Evolutionary conservation across 2,329 filamentous ascomycete species (phyloP).

Genomic region (Monilinia laxa): DNA sequence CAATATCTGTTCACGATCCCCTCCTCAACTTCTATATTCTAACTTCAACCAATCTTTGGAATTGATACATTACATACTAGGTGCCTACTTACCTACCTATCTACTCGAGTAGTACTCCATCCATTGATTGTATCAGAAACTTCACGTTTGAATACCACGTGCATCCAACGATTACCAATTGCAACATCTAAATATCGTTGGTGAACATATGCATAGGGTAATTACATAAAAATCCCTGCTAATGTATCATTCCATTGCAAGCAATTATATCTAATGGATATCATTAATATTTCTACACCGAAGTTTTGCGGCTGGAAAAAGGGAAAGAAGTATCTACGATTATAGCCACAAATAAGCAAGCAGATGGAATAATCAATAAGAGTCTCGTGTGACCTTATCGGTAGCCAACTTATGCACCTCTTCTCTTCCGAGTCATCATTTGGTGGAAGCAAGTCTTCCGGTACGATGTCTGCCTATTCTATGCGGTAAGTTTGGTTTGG

Average conservation of each 20-base stretch:
- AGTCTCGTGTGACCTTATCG: constrained; percentile 12
- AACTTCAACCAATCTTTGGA: too few species aligned
- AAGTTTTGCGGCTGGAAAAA: constrained; percentile 15
- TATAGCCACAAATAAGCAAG: neutral
- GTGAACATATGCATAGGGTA: neutral
- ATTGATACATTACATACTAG: neutral
- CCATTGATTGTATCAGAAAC: too few species aligned
- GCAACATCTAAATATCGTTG: neutral
- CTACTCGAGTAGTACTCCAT: too few species aligned
- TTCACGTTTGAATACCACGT: neutral
- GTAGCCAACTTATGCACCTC: constrained; percentile 10
- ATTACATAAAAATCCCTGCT: neutral
- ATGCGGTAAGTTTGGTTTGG: constrained; percentile 7
- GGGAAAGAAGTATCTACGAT: neutral
- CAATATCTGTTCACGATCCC: too few species aligned
- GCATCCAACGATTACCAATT: neutral
- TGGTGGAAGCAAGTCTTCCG: neutral
- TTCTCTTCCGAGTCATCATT: constrained; percentile 16
- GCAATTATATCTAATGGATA: neutral
- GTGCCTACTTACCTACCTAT: neutral
- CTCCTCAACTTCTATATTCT: too few species aligned
- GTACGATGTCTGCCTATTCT: constrained; percentile 9
- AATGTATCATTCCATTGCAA: neutral
- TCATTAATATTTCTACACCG: neutral
- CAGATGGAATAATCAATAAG: neutral